Evolutionary conservation across 2,329 filamentous ascomycete genomes (phyloP).

Genomic region (Pseudocercospora vitis): DNA sequence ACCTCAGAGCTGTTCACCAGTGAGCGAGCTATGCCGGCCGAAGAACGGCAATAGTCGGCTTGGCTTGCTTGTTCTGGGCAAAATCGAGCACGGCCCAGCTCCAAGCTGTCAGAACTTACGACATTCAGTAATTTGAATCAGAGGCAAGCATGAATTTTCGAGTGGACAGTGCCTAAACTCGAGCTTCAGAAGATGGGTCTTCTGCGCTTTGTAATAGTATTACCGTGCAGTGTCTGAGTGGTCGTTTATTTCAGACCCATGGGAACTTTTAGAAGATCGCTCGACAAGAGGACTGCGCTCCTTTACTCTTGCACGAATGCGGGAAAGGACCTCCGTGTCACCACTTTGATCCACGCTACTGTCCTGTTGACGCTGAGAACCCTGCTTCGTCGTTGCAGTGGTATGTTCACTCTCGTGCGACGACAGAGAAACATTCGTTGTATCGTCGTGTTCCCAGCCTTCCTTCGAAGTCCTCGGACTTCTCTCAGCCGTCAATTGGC

Average conservation of each 20-base stretch:
- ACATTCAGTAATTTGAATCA: neutral
- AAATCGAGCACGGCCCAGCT: too few relatives aligned
- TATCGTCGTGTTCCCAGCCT: too few relatives aligned
- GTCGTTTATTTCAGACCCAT: too few relatives aligned
- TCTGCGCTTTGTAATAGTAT: too few relatives aligned
- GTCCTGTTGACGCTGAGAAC: neutral
- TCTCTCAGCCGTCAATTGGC: neutral
- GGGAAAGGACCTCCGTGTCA: conserved; percentile 2
- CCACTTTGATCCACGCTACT: neutral
- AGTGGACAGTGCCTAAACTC: too few relatives aligned
- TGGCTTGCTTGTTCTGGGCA: too few relatives aligned
- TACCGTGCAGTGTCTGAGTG: neutral
- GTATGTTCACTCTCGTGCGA: neutral
- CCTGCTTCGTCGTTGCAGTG: neutral
- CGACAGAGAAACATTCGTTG: neutral
- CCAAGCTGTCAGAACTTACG: too few relatives aligned
- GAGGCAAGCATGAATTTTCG: too few relatives aligned
- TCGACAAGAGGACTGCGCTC: conserved; percentile 5
- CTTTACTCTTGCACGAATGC: conserved; percentile 6
- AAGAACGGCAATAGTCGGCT: neutral
- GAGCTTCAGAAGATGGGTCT: too few relatives aligned
- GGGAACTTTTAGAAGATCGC: neutral
- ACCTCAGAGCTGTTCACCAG: neutral
- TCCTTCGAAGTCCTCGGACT: too few relatives aligned
- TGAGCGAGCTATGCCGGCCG: neutral